These are phyloP conservation scores for Holtermanniella nyarrowii DNA, from an alignment of 768 basidiomycete genomes.

Conservation along the genomic window DNA sequence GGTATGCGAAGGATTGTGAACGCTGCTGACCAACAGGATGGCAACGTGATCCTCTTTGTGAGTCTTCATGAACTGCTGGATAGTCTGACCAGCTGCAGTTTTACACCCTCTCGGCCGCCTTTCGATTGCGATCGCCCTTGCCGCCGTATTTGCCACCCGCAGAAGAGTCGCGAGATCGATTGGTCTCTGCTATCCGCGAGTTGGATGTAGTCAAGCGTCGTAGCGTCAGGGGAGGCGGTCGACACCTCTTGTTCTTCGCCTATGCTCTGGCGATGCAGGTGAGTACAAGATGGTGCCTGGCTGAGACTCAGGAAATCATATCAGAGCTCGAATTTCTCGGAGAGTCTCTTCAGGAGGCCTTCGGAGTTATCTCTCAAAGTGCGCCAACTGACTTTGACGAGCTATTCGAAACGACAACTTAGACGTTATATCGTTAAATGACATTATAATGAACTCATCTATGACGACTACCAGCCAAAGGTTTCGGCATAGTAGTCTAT, in stretches of 20 bases:
- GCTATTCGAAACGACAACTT: constrained; percentile 46
- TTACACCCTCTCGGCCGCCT: constrained; percentile 35
- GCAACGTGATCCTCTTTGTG: constrained; percentile 76
- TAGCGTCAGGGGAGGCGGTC: constrained; percentile 67
- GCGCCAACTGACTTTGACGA: constrained; percentile 66
- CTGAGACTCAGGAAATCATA: constrained; percentile 60
- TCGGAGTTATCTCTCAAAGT: constrained; percentile 80
- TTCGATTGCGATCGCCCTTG: constrained; percentile 55
- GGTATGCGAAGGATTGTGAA: constrained; percentile 18
- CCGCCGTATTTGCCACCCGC: constrained; percentile 93
- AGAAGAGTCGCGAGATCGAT: constrained; percentile 64
- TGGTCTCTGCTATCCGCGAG: constrained; percentile 72
- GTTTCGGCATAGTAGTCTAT: constrained; percentile 6
- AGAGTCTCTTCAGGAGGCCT: constrained; percentile 68
- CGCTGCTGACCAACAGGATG: constrained; percentile 46
- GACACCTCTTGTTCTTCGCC: constrained; percentile 77
- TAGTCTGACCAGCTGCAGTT: too few species aligned
- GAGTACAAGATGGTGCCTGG: constrained; percentile 9
- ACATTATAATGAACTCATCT: neutral
- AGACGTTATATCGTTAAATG: too few species aligned
- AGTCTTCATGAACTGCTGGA: too few species aligned
- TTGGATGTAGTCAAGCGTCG: constrained; percentile 82
- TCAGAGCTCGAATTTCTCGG: constrained; percentile 78
- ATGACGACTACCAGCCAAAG: constrained; percentile 5
- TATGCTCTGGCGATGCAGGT: constrained; percentile 80